Evolutionary conservation across 192 early-diverging fungal species (phyloP).

Genomic region (Coemansia sp.): DNA sequence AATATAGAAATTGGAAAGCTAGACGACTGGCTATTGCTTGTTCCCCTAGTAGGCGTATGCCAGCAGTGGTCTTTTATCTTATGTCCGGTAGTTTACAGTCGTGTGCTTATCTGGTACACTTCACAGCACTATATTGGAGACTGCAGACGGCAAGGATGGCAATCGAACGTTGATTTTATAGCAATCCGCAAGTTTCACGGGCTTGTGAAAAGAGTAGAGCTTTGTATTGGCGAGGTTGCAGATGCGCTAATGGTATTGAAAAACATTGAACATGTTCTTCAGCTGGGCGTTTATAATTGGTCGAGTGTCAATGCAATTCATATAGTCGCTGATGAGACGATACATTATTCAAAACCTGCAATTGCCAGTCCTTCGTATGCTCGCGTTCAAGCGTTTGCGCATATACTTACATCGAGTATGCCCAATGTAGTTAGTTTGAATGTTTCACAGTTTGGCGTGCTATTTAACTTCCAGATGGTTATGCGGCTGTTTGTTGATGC

Average conservation of each 20-base stretch:
- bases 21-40: background rate
- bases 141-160: background rate
- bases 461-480: background rate
- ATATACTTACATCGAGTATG: background rate
- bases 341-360: background rate
- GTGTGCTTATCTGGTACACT: background rate
- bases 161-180: background rate
- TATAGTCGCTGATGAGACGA: background rate
- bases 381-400: background rate
- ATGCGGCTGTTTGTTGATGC: background rate
- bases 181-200: background rate
- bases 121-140: background rate
- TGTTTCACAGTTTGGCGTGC: background rate
- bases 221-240: background rate
- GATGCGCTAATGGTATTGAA: background rate
- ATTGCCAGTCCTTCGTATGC: background rate
- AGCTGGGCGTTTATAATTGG: background rate
- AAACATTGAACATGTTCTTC: background rate
- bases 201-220: background rate
- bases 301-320: background rate
- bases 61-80: background rate
- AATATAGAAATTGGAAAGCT: background rate
- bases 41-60: background rate
- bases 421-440: background rate
- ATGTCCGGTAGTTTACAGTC: background rate